These are phyloP conservation scores for Cryphonectria carpinicola DNA, from an alignment of 2,329 filamentous ascomycete genomes.

Conservation along the genomic window DNA sequence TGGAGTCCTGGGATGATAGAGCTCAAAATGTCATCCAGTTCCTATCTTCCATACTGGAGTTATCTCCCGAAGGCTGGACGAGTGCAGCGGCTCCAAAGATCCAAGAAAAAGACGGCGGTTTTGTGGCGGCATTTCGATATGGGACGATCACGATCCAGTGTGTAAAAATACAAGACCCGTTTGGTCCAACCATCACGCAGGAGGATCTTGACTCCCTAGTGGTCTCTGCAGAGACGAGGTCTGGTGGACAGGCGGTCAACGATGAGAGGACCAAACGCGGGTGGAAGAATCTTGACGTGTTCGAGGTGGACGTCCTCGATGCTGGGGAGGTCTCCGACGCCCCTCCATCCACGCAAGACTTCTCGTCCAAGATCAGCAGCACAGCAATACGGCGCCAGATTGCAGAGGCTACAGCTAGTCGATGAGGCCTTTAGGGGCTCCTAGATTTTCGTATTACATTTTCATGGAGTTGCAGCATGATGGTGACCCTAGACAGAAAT, in stretches of 20 bases:
- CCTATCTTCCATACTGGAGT: conserved; percentile 64
- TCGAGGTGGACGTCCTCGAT: conserved; percentile 88
- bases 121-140: conserved; percentile 61
- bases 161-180: conserved; percentile 84
- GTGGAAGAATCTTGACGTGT: conserved; percentile 77
- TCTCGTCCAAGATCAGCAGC: conserved; percentile 87
- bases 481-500: not conserved
- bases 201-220: conserved; percentile 78
- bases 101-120: conserved; percentile 45
- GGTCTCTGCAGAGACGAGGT: conserved; percentile 84
- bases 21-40: conserved; percentile 73
- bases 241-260: conserved; percentile 85
- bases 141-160: conserved; percentile 71
- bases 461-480: not conserved
- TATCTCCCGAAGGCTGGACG: conserved; percentile 48
- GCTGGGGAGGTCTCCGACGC: conserved; percentile 58
- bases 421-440: not conserved
- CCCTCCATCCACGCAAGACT: conserved; percentile 58
- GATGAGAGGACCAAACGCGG: conserved; percentile 75
- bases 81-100: conserved; percentile 44
- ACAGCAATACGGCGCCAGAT: conserved; percentile 72
- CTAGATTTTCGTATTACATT: too few relatives aligned
- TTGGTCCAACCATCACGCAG: conserved; percentile 87
- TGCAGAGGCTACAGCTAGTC: conserved; percentile 38
- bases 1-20: conserved; percentile 80